phyloP scores from a whole-genome alignment of 495 filamentous ascomycete species.

The Tuber aestivum region DNA sequence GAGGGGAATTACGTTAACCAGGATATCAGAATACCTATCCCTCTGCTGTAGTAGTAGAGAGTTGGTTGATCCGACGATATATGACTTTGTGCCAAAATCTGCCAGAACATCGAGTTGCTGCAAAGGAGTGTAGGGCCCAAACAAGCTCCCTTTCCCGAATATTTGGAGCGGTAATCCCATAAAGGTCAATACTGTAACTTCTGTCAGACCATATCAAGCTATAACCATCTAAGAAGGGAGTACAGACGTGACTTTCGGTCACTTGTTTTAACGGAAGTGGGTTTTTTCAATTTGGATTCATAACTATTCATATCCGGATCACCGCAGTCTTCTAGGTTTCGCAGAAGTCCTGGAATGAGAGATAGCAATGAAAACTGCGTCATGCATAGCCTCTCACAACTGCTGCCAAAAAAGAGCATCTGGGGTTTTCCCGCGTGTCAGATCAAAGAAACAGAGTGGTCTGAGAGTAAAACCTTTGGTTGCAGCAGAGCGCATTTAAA shows the following conservation, averaged over 20 bases:
- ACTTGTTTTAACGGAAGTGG: slow-evolving; percentile 84
- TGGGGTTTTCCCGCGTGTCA: slow-evolving; percentile 43
- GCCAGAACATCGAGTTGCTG: slow-evolving; percentile 93
- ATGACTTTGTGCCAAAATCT: slow-evolving; percentile 91
- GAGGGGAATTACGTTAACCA: slow-evolving; percentile 65
- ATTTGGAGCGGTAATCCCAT: slow-evolving; percentile 93
- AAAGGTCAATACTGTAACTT: slow-evolving; percentile 64
- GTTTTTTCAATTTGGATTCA: slow-evolving; percentile 64
- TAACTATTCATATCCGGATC: slow-evolving; percentile 83
- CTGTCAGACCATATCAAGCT: slow-evolving; percentile 31
- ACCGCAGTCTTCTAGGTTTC: slow-evolving; percentile 80
- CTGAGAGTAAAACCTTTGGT: slow-evolving; percentile 67
- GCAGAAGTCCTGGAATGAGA: slow-evolving; percentile 81
- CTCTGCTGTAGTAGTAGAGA: slow-evolving; percentile 86
- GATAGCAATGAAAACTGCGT: slow-evolving; percentile 95
- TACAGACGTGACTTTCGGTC: slow-evolving; percentile 71
- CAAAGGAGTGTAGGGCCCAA: slow-evolving; percentile 92
- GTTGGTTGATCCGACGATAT: slow-evolving; percentile 95
- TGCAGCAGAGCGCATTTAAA: slow-evolving; percentile 90
- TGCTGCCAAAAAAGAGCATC: slow-evolving; percentile 98
- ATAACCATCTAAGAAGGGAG: background rate
- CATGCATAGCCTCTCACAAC: slow-evolving; percentile 93
- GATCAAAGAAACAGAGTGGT: slow-evolving; percentile 6
- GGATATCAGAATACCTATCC: slow-evolving; percentile 94
- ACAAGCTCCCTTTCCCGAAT: slow-evolving; percentile 93